A percentile compares a stretch with the other conserved stretches of the same genome.
These are phyloP conservation scores for Cladosporium oxysporum DNA, from an alignment of 2,329 filamentous ascomycete species.

Conservation along the genomic window DNA sequence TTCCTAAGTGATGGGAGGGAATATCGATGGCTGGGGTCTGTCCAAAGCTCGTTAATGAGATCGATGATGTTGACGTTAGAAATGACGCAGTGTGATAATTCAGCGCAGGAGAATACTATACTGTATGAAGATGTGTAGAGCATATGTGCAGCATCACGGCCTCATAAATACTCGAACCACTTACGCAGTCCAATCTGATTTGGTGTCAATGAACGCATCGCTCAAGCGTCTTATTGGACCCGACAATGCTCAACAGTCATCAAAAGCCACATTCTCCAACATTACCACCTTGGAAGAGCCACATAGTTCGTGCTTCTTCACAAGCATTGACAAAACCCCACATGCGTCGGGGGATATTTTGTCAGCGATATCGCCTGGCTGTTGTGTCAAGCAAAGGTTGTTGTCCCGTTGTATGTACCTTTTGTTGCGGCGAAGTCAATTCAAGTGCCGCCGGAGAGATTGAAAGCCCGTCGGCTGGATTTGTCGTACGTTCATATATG, in stretches of 20 bases:
- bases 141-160: neutral
- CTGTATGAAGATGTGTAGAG: neutral
- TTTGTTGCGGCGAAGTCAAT: neutral
- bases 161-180: neutral
- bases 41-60: neutral
- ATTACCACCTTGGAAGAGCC: neutral
- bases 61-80: neutral
- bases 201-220: neutral
- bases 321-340: neutral
- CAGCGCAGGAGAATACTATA: neutral
- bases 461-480: neutral
- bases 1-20: neutral
- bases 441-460: neutral
- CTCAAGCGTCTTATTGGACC: neutral
- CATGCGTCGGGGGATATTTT: neutral
- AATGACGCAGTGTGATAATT: neutral
- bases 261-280: neutral
- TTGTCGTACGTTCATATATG: conserved; percentile 6
- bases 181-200: neutral
- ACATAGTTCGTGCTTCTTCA: neutral
- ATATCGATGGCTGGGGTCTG: neutral
- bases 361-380: neutral
- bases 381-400: neutral
- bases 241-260: neutral
- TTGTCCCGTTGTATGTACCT: neutral